Percentiles rank a stretch among this genome's conserved stretches.
Evolutionary conservation across 768 basidiomycete genomes (phyloP).

Genomic region (Phylloporus rhodoxanthus): DNA sequence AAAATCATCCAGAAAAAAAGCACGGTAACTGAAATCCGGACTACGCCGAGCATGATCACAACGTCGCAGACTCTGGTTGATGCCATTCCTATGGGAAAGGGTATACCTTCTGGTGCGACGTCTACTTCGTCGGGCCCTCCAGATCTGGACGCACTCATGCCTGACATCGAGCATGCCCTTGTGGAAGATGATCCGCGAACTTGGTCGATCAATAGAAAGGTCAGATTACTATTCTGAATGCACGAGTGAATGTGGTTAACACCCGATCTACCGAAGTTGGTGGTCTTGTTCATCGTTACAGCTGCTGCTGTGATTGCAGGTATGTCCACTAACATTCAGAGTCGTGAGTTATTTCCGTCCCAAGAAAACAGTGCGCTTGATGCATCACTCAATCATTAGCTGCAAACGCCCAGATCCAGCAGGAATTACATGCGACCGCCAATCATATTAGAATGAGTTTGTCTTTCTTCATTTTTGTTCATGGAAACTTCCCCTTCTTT

Average conservation of each 20-base stretch:
- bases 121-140: background rate
- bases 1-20: background rate
- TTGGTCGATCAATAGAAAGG: slow-evolving; percentile 58
- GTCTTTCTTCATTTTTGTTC: slow-evolving; percentile 65
- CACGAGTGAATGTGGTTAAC: background rate
- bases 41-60: background rate
- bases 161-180: slow-evolving; percentile 35
- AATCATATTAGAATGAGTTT: slow-evolving; percentile 63
- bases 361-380: background rate
- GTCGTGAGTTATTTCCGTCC: slow-evolving; percentile 16
- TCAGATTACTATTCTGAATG: slow-evolving; percentile 15
- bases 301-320: slow-evolving; percentile 29
- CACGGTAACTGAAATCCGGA: background rate
- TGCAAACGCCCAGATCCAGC: slow-evolving; percentile 59
- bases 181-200: slow-evolving; percentile 59
- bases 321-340: slow-evolving; percentile 25
- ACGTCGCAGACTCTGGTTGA: background rate
- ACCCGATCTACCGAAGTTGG: slow-evolving; percentile 8
- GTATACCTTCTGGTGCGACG: background rate
- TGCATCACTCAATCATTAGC: slow-evolving; percentile 35
- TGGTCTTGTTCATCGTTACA: slow-evolving; percentile 20
- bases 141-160: slow-evolving; percentile 4
- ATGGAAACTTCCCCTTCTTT: slow-evolving; percentile 46
- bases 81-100: background rate
- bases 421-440: slow-evolving; percentile 54